phyloP scores from a whole-genome alignment of 345 rosid genomes.

The Acer campestre region DNA sequence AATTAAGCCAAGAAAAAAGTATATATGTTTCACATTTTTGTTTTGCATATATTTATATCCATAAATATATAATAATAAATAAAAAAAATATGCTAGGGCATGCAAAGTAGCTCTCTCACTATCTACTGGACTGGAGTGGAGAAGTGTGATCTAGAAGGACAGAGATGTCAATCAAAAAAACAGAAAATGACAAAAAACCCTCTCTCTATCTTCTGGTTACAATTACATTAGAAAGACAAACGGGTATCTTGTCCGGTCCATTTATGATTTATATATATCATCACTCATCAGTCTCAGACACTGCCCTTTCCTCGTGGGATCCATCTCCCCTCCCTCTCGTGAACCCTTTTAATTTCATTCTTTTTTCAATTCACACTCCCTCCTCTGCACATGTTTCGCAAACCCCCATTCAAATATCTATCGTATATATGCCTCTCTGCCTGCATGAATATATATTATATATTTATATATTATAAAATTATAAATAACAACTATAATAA shows the following conservation, averaged over 20 bases:
- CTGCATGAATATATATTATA: not conserved
- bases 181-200: constrained; percentile 26
- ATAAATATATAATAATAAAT: not conserved
- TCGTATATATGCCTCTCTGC: not conserved
- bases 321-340: constrained; percentile 43
- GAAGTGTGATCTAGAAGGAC: constrained; percentile 30
- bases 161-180: constrained; percentile 27
- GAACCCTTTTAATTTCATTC: constrained; percentile 16
- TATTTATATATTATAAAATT: not conserved
- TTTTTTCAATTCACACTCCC: no score
- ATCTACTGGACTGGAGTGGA: not conserved
- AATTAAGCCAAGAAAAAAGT: not conserved
- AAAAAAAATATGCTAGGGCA: not conserved
- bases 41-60: not conserved
- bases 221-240: constrained; percentile 25
- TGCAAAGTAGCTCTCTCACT: not conserved
- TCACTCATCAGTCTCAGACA: constrained; percentile 13
- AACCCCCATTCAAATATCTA: not conserved
- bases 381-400: no score
- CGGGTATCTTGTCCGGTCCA: constrained; percentile 37
- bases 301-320: constrained; percentile 42
- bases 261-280: constrained; percentile 14
- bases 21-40: not conserved
- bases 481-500: not conserved
- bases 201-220: not conserved